Conservation (phyloP, 2,329 filamentous ascomycete species). For the Apiospora kogelbergensis region DNA sequence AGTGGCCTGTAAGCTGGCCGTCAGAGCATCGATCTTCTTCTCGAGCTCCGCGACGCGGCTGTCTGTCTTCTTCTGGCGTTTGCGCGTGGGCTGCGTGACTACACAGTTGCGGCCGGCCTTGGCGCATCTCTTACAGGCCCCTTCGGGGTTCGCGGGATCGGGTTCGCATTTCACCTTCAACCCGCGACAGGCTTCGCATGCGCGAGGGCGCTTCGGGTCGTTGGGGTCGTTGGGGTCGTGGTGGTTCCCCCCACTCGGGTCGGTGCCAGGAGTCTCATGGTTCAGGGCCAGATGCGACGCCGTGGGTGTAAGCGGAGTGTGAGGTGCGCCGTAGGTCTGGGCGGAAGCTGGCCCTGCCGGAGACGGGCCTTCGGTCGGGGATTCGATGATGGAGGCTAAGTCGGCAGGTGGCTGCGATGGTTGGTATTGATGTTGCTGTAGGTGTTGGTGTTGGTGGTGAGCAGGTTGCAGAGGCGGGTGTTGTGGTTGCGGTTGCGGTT, state of each 20-base stretch:
- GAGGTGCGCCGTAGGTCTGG: constrained; percentile 10
- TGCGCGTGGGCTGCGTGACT: constrained; percentile 72
- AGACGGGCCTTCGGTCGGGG: background rate
- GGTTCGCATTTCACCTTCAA: constrained; percentile 86
- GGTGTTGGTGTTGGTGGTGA: background rate
- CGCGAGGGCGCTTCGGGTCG: constrained; percentile 67
- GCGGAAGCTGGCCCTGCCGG: background rate
- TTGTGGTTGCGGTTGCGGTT: background rate
- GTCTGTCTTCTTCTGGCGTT: constrained; percentile 90
- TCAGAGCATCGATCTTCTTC: constrained; percentile 88
- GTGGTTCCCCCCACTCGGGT: constrained; percentile 15
- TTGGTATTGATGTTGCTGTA: background rate
- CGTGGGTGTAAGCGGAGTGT: constrained; percentile 24
- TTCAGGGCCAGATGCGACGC: constrained; percentile 13
- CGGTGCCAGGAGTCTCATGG: constrained; percentile 18
- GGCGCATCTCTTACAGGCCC: constrained; percentile 71
- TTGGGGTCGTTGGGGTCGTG: constrained; percentile 26
- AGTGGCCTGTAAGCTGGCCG: constrained; percentile 70
- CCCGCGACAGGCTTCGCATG: constrained; percentile 74
- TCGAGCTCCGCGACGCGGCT: constrained; percentile 86
- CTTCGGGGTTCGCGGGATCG: constrained; percentile 60
- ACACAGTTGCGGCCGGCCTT: constrained; percentile 79
- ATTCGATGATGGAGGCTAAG: background rate
- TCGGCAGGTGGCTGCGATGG: background rate
- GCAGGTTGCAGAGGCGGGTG: background rate